Evolutionary conservation across 1,139 yeast genomes (phyloP), one percentile per base, ranked within the genome.

Genomic region (Pichiaceae sp.): DNA sequence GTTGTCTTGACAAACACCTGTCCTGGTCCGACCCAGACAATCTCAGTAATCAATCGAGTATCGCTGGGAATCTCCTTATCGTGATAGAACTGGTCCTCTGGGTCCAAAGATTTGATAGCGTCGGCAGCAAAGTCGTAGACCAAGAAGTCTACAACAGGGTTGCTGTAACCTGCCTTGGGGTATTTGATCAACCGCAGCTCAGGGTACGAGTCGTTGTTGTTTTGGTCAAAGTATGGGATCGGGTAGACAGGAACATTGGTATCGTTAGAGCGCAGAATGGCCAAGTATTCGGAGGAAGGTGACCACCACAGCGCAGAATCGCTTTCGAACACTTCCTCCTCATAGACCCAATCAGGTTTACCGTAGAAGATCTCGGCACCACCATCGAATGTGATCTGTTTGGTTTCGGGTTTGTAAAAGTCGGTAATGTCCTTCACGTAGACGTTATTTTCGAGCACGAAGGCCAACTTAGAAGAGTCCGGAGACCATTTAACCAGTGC

Each of bases 331-430:
- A 91, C 87, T 52, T 93, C 98, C 51, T 93, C 98, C 56, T 91
- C 98, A 53, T 91, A 91, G 1, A 91, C 85, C 98, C 98, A 91
- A 52, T 91, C 98, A 0, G 96, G 82, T 43, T 76, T 80, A 0
- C 95, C 99, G 53, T 91, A 86, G 49, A 78, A 74, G 3, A 72
- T 57, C 36, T 71, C 63, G 3, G 54, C 60, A 20, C 68, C 60
- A 2, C 79, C 80, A 47, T 74, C 80, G 37, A 39, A 46, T 1
- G 79, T 72, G 4, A 73, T 57, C 43, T 56, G 59, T 0, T 40
- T 49, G 0, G 60, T 40, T 4, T 45, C 36, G 6, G 49, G 45
- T 16, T 43, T 36, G 24, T 32, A 24, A 31, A 47, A 41, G 8
- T 55, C 45, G 0, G 46, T 34, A 7, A 70, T 32, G 24, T 63